Evolutionary conservation across 2,329 filamentous ascomycete genomes (phyloP), one percentile per base, ranked within the genome.

Genomic region (Trematosphaeria pertusa): DNA sequence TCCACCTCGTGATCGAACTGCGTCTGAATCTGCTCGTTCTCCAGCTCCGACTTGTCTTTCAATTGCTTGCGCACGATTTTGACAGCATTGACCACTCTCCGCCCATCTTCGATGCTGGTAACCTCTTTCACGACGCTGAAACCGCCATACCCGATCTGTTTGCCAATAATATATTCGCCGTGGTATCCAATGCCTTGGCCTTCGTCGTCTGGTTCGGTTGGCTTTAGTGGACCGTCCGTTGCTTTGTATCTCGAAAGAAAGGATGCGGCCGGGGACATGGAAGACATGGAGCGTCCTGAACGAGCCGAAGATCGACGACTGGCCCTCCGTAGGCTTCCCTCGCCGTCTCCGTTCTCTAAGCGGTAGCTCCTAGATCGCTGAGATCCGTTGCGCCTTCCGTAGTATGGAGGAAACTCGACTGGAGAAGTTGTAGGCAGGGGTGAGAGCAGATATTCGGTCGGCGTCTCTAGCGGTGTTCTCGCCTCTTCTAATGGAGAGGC

Each of bases 1-100:
- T 82, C 79, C 35, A 87, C 82, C 72, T 88, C 85, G 51, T 87
- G 85, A 59, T 87, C 85, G 50, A 88, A 85, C 54, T 87, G 82
- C 9, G 83, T 81, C 62, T 87, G 85, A 10, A 84, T 78, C 52
- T 81, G 78, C 31, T 88, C 85, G 52, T 87, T 87, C 56, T 87
- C 83, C 14, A 73, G 69, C 51, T 87, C 84, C 20, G 75, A 77
- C 53, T 79, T 80, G 43, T 79, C 77, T 9, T 71, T 65, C 17
- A 85, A 74, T 38, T 80, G 74, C 61, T 85, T 86, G 52, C 79
- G 83, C 14, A 88, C 84, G 55, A 88, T 86, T 64, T 88, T 88
- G 52, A 88, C 85, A 2, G 85, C 85, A 42, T 79, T 78, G n/a
- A 80, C 76, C 32, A 78, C 73, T 30, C 79, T 79, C 38, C 77